Conservation (phyloP, 768 basidiomycete genomes). For the Termitomyces sp. region DNA sequence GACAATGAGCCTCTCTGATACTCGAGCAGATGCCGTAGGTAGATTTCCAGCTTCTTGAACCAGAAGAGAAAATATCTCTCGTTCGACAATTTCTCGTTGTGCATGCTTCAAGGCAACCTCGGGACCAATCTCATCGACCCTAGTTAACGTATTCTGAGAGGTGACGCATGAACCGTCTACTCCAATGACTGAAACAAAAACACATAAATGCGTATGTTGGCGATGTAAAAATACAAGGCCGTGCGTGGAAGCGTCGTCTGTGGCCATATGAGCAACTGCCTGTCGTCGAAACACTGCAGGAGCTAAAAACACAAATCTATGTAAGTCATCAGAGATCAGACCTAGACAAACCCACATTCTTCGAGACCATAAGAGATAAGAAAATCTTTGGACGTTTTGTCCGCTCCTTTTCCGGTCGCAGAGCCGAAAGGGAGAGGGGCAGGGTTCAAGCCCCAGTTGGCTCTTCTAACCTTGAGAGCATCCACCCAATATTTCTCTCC, state of each 20-base stretch:
- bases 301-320: conserved; percentile 34
- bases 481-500: conserved; percentile 80
- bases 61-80: conserved; percentile 71
- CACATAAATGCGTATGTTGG: conserved; percentile 55
- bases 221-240: conserved; percentile 58
- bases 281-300: conserved; percentile 55
- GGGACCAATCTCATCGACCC: conserved; percentile 29
- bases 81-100: conserved; percentile 71
- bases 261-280: conserved; percentile 66
- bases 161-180: conserved; percentile 25
- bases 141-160: conserved; percentile 30
- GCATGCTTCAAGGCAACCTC: conserved; percentile 49
- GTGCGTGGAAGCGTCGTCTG: conserved; percentile 33
- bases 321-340: neutral
- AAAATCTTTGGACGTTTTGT: conserved; percentile 78
- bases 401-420: conserved; percentile 67
- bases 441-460: conserved; percentile 78
- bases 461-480: conserved; percentile 68
- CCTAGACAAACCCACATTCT: conserved; percentile 55
- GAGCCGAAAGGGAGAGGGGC: conserved; percentile 72
- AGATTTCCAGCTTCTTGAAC: conserved; percentile 73
- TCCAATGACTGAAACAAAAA: conserved; percentile 40
- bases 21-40: conserved; percentile 70
- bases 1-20: conserved; percentile 71
- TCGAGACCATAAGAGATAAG: conserved; percentile 76